phyloP scores from a whole-genome alignment of 768 basidiomycete species.

The Tulasnella sp. region DNA sequence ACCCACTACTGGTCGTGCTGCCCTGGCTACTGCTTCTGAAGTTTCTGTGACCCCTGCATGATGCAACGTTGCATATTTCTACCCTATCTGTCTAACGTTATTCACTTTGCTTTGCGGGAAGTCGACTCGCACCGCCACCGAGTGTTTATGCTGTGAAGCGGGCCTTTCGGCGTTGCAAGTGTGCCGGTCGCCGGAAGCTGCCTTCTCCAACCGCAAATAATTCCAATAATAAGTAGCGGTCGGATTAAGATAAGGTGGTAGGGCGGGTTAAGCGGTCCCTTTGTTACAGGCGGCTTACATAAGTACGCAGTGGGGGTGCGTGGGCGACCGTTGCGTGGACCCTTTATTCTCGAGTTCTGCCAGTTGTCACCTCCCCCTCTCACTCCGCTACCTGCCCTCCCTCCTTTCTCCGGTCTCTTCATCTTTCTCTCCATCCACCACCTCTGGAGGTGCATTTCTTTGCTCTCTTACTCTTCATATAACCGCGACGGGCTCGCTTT shows the following conservation, averaged over 20 bases:
- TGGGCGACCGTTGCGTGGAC: slow-evolving; percentile 3
- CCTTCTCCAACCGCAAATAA: not conserved
- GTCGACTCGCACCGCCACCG: not conserved
- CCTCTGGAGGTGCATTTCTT: slow-evolving; percentile 13
- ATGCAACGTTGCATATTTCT: not conserved
- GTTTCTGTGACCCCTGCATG: not conserved
- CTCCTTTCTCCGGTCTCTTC: not conserved
- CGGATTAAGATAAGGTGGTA: not conserved
- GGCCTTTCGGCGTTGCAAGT: not conserved
- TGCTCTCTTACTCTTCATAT: not conserved
- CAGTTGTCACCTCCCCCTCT: not conserved
- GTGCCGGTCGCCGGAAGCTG: not conserved
- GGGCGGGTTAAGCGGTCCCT: not conserved
- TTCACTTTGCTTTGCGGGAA: slow-evolving; percentile 15
- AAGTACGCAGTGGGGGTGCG: not conserved
- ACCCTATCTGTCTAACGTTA: slow-evolving; percentile 11
- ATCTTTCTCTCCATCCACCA: not conserved
- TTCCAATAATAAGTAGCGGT: not conserved
- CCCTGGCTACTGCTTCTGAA: not conserved
- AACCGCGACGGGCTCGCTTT: not conserved
- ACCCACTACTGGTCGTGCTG: not conserved
- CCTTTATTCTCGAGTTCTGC: not conserved
- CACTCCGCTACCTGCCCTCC: not conserved
- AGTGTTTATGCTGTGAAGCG: not conserved
- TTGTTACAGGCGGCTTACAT: not conserved